Base-by-base conservation (phyloP, 2,329 filamentous ascomycete species). In the Verticillium alfalfae region DNA sequence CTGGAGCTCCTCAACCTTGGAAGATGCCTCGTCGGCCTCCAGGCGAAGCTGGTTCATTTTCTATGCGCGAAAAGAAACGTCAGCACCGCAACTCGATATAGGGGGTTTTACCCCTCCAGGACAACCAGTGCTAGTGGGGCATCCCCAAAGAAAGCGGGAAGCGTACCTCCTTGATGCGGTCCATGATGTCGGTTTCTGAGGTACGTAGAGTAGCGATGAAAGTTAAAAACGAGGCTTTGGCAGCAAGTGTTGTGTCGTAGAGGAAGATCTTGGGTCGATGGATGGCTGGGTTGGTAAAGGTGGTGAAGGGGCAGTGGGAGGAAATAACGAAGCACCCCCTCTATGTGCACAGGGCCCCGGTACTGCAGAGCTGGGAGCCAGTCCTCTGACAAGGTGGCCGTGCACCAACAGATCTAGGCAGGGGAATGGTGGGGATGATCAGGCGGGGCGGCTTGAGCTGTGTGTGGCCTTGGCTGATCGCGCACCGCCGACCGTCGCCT, bases 11-110 rank as follows among this genome's bases (percentile, higher is more conserved):
- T 97, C 92, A 67, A 89, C 89, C 81, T 94, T 90, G 75, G 83
- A 80, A 67, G 87, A 80, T 67, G 91, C 88, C 76, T 95, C 90
- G 74, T 98, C 95, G 73, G 92, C 91, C 86, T 98, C 92, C 79
- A 94, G 81, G 76, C 94, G 93, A 82, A 99, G 92, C 78, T 89
- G 84, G 83, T 90, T 90, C 92, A 97, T 94, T 89, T 93, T 94
- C 94, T 97, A 66, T 65, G 38, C 41, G 64, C 59, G 66, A 57
- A 57, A 52, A 52, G 16, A 22, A 34, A 62, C 56, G 61, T 64
- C 61, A 66, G 63, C 59, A 65, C 61, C 62, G 56, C 41, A 61
- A 62, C 56, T 61, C 60, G 39, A 64, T 52, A 52, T 58, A 10
- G 57, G 59, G 55, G 59, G 60, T 55, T 61, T 61, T 66, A 67